A percentile compares a stretch with the other conserved stretches of the same genome.
Conservation (phyloP, 2,329 filamentous ascomycete species). For the Neopestalotiopsis clavispora region DNA sequence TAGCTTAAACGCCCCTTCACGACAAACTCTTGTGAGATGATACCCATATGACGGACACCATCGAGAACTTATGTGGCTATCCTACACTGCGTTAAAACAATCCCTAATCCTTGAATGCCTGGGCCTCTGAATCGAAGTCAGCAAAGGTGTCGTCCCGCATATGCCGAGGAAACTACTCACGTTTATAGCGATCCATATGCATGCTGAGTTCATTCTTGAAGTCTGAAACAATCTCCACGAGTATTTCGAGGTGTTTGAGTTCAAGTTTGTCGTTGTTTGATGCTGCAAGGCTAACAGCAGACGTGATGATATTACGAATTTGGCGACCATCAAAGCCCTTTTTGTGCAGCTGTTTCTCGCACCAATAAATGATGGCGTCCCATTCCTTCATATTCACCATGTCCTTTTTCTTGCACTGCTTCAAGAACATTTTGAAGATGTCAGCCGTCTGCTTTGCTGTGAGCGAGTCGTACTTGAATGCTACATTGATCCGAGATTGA, state of each 20-base stretch:
- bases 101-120: too few relatives aligned
- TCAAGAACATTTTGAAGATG: background rate
- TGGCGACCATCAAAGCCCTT: background rate
- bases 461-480: background rate
- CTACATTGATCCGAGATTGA: slow-evolving; percentile 30
- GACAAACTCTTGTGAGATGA: too few relatives aligned
- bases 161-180: background rate
- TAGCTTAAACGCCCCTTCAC: too few relatives aligned
- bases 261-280: background rate
- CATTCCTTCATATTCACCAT: background rate
- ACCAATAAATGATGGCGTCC: background rate
- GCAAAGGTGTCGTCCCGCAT: too few relatives aligned
- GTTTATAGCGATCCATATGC: background rate
- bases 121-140: too few relatives aligned
- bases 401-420: background rate
- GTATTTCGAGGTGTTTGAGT: background rate
- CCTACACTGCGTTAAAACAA: too few relatives aligned
- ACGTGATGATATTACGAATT: background rate
- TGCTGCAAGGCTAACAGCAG: background rate
- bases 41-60: too few relatives aligned
- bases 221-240: background rate
- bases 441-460: background rate
- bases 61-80: too few relatives aligned
- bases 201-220: background rate
- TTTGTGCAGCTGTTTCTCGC: background rate